Evolutionary conservation across 352 stramenopile species (phyloP).

Genomic region (Globisporangium viniferum): DNA sequence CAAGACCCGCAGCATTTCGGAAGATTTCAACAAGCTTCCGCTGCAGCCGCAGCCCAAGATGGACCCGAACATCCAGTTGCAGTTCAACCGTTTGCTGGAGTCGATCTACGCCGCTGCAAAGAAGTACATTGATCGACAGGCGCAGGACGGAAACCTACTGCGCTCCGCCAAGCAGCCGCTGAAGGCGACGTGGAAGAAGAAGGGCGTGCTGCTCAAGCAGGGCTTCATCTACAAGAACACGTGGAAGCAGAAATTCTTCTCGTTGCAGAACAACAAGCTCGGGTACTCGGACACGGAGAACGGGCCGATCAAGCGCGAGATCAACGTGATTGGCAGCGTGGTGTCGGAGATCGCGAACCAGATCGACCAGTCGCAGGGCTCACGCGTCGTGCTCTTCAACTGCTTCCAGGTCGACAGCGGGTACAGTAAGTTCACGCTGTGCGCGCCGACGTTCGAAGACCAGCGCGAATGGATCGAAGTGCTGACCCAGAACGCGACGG

Average conservation of each 20-base stretch:
- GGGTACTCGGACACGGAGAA: conserved; percentile 78
- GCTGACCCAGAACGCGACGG: conserved; percentile 78
- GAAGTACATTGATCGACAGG: conserved; percentile 79
- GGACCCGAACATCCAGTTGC: conserved; percentile 79
- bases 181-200: conserved; percentile 89
- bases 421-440: conserved; percentile 81
- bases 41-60: conserved; percentile 71
- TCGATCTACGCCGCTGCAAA: conserved; percentile 85
- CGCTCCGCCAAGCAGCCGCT: conserved; percentile 48
- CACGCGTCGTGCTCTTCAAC: conserved; percentile 82
- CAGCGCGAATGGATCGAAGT: conserved; percentile 88
- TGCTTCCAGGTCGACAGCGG: conserved; percentile 85
- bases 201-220: conserved; percentile 83
- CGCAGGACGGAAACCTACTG: conserved; percentile 54
- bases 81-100: conserved; percentile 80
- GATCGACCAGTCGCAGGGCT: conserved; percentile 84
- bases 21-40: conserved; percentile 68
- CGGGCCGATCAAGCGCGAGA: conserved; percentile 83
- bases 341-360: conserved; percentile 85
- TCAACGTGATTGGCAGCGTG: conserved; percentile 80
- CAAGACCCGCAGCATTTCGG: conserved; percentile 75
- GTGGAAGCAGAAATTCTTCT: conserved; percentile 87
- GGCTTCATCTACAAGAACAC: conserved; percentile 90
- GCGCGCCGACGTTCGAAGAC: conserved; percentile 83
- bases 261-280: conserved; percentile 85